A percentile compares a stretch with the other conserved stretches of the same genome.
Evolutionary conservation across 2,329 filamentous ascomycete species (phyloP).

Genomic region (Fusarium scirpi): DNA sequence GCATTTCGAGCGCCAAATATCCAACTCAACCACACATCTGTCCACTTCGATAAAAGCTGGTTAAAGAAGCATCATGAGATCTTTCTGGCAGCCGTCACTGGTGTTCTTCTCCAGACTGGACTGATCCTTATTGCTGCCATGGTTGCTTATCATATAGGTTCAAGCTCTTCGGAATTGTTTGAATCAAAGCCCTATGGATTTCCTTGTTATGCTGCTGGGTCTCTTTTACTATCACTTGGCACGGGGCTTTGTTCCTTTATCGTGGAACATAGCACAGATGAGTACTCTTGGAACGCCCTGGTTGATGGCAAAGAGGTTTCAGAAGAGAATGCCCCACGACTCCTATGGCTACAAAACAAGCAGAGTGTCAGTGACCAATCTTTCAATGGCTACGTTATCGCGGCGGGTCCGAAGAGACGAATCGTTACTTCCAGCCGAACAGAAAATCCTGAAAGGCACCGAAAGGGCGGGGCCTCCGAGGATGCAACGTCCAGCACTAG

Average conservation of each 20-base stretch:
- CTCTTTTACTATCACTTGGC: not conserved
- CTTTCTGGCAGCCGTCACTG: not conserved
- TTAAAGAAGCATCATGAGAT: too few species aligned
- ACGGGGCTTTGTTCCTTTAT: not conserved
- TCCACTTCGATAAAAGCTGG: too few species aligned
- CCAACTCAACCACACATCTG: too few species aligned
- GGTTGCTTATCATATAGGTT: rapidly evolving
- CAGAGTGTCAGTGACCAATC: not conserved
- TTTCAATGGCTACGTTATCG: not conserved
- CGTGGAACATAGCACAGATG: not conserved
- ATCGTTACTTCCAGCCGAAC: not conserved
- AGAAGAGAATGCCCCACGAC: too few species aligned
- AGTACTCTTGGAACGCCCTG: not conserved
- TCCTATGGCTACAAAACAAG: not conserved
- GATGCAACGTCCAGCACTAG: not conserved
- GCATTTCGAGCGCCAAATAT: too few species aligned
- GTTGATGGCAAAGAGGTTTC: rapidly evolving
- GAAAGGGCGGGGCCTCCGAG: too few species aligned
- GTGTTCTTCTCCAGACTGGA: not conserved
- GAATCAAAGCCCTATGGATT: not conserved
- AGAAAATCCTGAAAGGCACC: not conserved
- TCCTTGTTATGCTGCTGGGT: not conserved
- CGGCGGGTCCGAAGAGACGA: rapidly evolving
- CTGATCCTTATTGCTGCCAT: not conserved
- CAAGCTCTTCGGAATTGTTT: rapidly evolving